A percentile compares a stretch with the other conserved stretches of the same genome.
phyloP scores from a whole-genome alignment of 805 yeast species.

The Yarrowia sp. region DNA sequence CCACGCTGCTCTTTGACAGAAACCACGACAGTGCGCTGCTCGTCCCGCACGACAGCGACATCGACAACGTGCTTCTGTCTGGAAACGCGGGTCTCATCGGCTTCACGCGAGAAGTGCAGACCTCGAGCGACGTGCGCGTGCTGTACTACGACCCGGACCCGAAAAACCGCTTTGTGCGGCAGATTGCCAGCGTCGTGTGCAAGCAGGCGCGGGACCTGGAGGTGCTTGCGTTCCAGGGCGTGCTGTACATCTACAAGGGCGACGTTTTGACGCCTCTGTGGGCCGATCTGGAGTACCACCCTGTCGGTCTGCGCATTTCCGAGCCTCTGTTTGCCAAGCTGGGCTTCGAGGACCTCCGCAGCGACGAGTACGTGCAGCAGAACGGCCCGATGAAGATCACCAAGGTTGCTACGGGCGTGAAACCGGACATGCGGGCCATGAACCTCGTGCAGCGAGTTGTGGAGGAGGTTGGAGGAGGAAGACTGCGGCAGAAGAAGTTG shows the following conservation, averaged over 20 bases:
- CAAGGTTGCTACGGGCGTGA: not conserved
- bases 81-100: conserved; percentile 1
- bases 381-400: not conserved
- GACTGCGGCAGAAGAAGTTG: not conserved
- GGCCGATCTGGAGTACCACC: not conserved
- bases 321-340: not conserved
- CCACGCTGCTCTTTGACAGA: not conserved
- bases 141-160: conserved; percentile 9
- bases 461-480: not conserved
- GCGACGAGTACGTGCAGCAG: not conserved
- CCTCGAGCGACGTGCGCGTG: not conserved
- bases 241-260: not conserved
- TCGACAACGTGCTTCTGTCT: not conserved
- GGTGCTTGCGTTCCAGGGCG: not conserved
- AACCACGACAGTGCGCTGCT: not conserved
- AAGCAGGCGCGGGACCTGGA: not conserved
- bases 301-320: not conserved
- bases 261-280: not conserved
- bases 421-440: not conserved
- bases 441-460: not conserved
- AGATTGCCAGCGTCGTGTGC: not conserved
- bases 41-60: not conserved
- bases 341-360: conserved; percentile 4
- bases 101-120: not conserved
- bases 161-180: not conserved